phyloP scores from a whole-genome alignment of 169 alveolate species.

The Babesia ovis region DNA sequence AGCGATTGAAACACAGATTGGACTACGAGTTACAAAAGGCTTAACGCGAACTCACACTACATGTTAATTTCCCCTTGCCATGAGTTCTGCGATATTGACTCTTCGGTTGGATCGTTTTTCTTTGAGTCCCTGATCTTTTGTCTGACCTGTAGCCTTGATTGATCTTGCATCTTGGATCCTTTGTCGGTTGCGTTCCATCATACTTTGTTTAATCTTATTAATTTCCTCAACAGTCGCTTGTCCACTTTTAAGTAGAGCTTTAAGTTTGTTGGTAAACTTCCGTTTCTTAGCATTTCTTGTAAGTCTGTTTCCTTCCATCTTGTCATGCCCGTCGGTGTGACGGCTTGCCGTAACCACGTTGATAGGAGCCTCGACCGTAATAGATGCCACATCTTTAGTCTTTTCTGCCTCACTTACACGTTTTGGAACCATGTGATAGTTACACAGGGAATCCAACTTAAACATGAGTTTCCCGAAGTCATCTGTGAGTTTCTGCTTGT shows the following conservation, averaged over 20 bases:
- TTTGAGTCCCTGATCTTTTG: constrained; percentile 11
- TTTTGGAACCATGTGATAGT: constrained; percentile 73
- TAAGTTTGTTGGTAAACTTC: constrained; percentile 56
- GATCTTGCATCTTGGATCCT: constrained; percentile 39
- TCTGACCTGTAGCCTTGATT: constrained; percentile 50
- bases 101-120: constrained; percentile 44
- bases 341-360: constrained; percentile 52
- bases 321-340: constrained; percentile 23
- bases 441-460: constrained; percentile 75
- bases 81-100: constrained; percentile 51
- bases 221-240: constrained; percentile 48
- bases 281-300: constrained; percentile 57
- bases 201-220: constrained; percentile 33
- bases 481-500: constrained; percentile 69
- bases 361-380: constrained; percentile 59
- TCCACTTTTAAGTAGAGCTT: constrained; percentile 63
- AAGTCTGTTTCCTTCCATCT: constrained; percentile 14
- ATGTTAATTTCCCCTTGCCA: constrained; percentile 7
- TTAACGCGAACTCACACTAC: no score
- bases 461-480: constrained; percentile 73
- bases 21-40: no score
- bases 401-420: constrained; percentile 49
- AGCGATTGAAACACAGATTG: constrained; percentile 9
- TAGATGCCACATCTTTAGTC: constrained; percentile 29
- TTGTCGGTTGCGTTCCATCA: constrained; percentile 31